Conservation (phyloP, 192 early-diverging fungal species). For the Umbelopsis vinacea region DNA sequence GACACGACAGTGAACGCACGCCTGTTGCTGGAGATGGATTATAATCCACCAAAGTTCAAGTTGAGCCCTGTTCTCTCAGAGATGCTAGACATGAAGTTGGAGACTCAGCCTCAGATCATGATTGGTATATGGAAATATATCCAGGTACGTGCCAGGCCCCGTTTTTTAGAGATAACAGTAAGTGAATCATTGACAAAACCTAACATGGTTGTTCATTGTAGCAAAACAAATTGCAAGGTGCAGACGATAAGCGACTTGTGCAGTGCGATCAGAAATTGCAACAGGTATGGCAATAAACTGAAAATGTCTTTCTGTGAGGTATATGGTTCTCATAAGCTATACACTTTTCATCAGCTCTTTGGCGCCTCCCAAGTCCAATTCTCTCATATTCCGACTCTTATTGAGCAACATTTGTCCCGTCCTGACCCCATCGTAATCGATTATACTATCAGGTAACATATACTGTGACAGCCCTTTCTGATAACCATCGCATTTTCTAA, state of each 20-base stretch:
- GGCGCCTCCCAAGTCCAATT: slow-evolving; percentile 72
- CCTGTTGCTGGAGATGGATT: slow-evolving; percentile 81
- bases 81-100: slow-evolving; percentile 78
- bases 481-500: background rate
- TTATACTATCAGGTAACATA: slow-evolving; percentile 81
- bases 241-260: slow-evolving; percentile 86
- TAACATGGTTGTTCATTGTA: slow-evolving; percentile 27
- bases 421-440: slow-evolving; percentile 89
- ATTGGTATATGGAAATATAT: slow-evolving; percentile 96
- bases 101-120: slow-evolving; percentile 75
- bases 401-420: slow-evolving; percentile 73
- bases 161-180: background rate
- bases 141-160: slow-evolving; percentile 57
- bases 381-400: slow-evolving; percentile 79
- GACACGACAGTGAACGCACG: slow-evolving; percentile 81
- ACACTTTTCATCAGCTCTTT: slow-evolving; percentile 59
- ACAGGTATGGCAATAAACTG: slow-evolving; percentile 49
- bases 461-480: background rate
- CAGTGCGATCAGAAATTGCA: slow-evolving; percentile 79
- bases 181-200: too few species aligned
- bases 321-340: background rate
- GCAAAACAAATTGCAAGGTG: slow-evolving; percentile 88
- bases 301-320: background rate
- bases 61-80: slow-evolving; percentile 73
- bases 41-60: slow-evolving; percentile 81